Evolutionary conservation across 306 rosid species (phyloP), one percentile per base, ranked within the genome.

Genomic region (Trifolium repens): DNA sequence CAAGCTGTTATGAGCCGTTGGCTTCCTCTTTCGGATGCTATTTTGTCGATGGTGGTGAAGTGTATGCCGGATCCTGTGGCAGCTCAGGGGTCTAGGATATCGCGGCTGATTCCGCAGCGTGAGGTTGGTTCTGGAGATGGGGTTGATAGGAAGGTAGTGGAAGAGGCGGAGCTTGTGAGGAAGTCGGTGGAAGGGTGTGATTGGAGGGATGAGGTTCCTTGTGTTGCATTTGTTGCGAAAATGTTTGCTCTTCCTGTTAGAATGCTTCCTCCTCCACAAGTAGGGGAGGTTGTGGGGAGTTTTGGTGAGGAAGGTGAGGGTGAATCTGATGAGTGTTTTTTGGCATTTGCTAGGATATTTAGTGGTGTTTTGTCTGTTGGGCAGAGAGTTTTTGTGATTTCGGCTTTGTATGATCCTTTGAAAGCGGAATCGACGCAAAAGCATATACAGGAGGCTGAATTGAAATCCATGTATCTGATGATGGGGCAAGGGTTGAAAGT

Each of bases 401-500:
- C 98, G n/a, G 91, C 98, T 54, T 80, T 93, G 73, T 91, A 93
- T 71, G 92, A 93, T 82, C 97, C 98, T 0, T 53, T 87, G 42
- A 89, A 89, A 73, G 93, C 85, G 80, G 98, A 93, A 37, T 86
- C 93, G 1, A 75, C 77, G 89, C 89, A 85, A 73, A 93, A 89
- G 70, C 94, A 93, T 81, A 75, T 93, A 30, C 98, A 93, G 85
- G 96, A 76, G 85, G 97, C 90, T 34, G 89, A 84, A 80, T 66
- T 91, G 81, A 87, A 84, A 61, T 87, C 97, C 10, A 11, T 93
- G 73, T 93, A 93, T 79, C 62, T 91, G 67, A 93, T 93, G 98
- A 93, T 91, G 98, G 98, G 98, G 8, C 98, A 93, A 77, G 96
- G 93, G 50, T 88, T 93, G 80, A 84, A 86, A 79, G 90, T 73